Conservation (phyloP, 2,329 filamentous ascomycete species). For the Verticillium nonalfalfae region DNA sequence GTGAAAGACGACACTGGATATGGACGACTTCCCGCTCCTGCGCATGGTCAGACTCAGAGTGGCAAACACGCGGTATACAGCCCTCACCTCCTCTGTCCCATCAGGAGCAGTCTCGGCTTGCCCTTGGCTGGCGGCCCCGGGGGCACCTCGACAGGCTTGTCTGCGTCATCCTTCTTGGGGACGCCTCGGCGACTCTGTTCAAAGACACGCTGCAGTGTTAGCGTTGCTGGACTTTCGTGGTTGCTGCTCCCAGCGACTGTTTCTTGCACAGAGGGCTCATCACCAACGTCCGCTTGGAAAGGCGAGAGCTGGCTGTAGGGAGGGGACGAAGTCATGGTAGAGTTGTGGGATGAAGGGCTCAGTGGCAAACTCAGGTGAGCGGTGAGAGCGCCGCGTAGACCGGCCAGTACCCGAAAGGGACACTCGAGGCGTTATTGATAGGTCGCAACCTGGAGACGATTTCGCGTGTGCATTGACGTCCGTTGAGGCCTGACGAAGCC, state of each 20-base stretch:
- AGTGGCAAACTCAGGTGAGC: background rate
- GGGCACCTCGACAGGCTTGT: slow-evolving; percentile 36
- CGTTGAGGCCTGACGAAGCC: background rate
- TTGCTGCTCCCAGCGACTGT: slow-evolving; percentile 24
- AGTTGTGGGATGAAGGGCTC: background rate
- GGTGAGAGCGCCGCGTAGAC: background rate
- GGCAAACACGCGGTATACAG: background rate
- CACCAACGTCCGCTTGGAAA: slow-evolving; percentile 10
- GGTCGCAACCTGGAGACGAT: background rate
- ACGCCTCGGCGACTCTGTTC: slow-evolving; percentile 52
- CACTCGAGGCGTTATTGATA: background rate
- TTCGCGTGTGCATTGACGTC: background rate
- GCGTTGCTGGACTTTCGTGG: slow-evolving; percentile 49
- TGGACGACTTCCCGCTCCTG: slow-evolving; percentile 97
- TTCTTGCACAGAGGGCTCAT: slow-evolving; percentile 9
- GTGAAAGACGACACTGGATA: slow-evolving; percentile 98
- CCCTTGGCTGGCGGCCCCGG: slow-evolving; percentile 45
- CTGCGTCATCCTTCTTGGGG: slow-evolving; percentile 40
- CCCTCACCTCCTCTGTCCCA: slow-evolving; percentile 85
- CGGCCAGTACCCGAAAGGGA: background rate
- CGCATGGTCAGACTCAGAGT: background rate
- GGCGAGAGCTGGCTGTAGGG: slow-evolving; percentile 4
- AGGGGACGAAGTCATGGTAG: slow-evolving; percentile 2
- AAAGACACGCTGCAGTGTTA: slow-evolving; percentile 57
- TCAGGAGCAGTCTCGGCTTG: slow-evolving; percentile 83